Base-by-base conservation (phyloP, 208 protist genomes). In the Trypanosoma caninum region DNA sequence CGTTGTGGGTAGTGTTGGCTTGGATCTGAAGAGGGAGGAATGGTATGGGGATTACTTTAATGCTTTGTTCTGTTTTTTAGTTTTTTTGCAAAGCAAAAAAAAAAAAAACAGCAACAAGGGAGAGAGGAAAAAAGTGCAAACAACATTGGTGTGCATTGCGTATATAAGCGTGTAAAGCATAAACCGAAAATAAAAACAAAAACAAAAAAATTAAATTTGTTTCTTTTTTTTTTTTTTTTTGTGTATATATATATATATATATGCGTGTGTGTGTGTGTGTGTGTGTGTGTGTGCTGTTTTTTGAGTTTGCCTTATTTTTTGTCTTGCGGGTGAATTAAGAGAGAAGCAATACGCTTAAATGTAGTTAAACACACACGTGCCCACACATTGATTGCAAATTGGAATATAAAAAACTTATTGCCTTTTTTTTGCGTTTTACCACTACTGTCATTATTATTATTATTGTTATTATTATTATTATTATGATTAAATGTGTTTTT, bases 91-190 rank as follows among this genome's bases (percentile, higher is more conserved):
- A 22, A 3, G 48, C 67, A 41, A 40, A 45, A 63, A 22, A 27
- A 45, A 31, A 37, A 33, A 46, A n/a, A 40, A 60, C 34, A 55
- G 25, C 59, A 51, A 55, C 10, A 28, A 48, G 55, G 30, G 44
- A 67, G 52, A 62, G 51, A 62, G 30, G 27, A 22, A 31, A 27
- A 58, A 5, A 37, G 41, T 20, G 63, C 62, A 40, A 20, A 10
- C 13, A 11, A 8, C 16, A 51, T 51, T n/a, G 48, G 30, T 22
- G 44, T n/a, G n/a, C n/a, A n/a, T n/a, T n/a, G n/a, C n/a, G n/a
- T n/a, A n/a, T n/a, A n/a, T n/a, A n/a, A n/a, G n/a, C n/a, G n/a
- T n/a, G n/a, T n/a, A n/a, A n/a, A n/a, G n/a, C n/a, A n/a, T n/a
- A n/a, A n/a, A n/a, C n/a, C n/a, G n/a, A n/a, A n/a, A n/a, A n/a